Evolutionary conservation across 148 eudicot genomes (phyloP), one percentile per base, ranked within the genome.

Genomic region (Chenopodium album): DNA sequence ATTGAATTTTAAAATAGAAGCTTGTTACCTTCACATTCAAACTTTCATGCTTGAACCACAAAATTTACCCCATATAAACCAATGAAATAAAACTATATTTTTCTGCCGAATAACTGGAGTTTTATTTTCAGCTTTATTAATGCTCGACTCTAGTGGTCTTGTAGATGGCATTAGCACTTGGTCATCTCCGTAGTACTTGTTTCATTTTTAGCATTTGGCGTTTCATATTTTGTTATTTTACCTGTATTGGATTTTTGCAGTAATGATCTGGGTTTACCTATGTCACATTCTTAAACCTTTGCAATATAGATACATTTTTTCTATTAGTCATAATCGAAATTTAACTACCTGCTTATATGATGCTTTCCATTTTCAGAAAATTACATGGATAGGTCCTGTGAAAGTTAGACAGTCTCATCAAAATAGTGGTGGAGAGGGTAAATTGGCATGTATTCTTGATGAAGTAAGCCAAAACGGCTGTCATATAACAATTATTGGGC

Each of bases 311-410:
- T 48, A 48, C 14, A 64, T 47, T 47, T 26, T 66, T 66, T 20
- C 48, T 1, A 26, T 66, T 1, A 32, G 37, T 41, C 14, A 46
- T 7, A 26, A 29, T 20, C 11, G 22, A 9, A 79, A 9, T 20
- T 62, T 31, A 4, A 78, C 48, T 50, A 48, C 9, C 85, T 22
- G 26, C 56, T 52, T n/a, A 73, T 46, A 54, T 54, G 19, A 75
- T 76, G 60, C 22, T 78, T 82, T 76, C 67, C 71, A 60, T 78
- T 81, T 88, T 76, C 94, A 92, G 98, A 89, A 94, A 88, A 81
- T 91, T 78, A 56, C 90, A 83, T 94, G 98, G 97, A 88, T 89
- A 77, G 98, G 97, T 78, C 91, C 94, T 8, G 76, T 88, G 78
- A 87, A 88, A 71, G 90, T 89, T 79, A 74, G 83, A 44, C 81